Evolutionary conservation across 805 yeast species (phyloP).

Genomic region (Lachancea kluyveri): DNA sequence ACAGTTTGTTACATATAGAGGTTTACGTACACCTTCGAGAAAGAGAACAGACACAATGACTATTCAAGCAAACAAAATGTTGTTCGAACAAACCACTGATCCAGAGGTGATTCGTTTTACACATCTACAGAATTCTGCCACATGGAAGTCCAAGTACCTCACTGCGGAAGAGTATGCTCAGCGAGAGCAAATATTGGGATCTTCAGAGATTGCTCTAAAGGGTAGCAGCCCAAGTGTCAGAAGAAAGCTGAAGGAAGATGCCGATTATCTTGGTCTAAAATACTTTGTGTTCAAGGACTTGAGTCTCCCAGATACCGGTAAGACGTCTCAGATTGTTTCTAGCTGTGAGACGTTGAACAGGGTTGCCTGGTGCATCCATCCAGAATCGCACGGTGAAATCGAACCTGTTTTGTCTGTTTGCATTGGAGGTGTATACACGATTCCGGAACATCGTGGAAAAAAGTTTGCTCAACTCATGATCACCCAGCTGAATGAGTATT

Average conservation of each 20-base stretch:
- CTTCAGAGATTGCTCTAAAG: constrained; percentile 22
- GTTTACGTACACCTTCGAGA: not conserved
- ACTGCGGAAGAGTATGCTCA: constrained; percentile 32
- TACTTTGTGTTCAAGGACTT: constrained; percentile 32
- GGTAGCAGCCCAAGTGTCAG: constrained; percentile 11
- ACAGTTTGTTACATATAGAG: not conserved
- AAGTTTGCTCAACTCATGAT: constrained; percentile 53
- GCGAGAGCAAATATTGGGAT: constrained; percentile 32
- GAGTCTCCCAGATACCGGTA: constrained; percentile 16
- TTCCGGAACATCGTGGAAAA: constrained; percentile 40
- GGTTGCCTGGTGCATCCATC: constrained; percentile 28
- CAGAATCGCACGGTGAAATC: constrained; percentile 20
- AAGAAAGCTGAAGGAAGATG: constrained; percentile 12
- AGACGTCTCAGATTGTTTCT: constrained; percentile 33
- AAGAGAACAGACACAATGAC: constrained; percentile 1
- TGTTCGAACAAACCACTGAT: constrained; percentile 22
- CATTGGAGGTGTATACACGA: constrained; percentile 58
- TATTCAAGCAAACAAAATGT: constrained; percentile 5
- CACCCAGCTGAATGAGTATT: constrained; percentile 27
- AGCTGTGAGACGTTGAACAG: constrained; percentile 38
- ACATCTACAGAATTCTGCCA: constrained; percentile 29
- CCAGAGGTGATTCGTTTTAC: constrained; percentile 33
- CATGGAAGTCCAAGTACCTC: constrained; percentile 31
- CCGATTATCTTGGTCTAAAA: constrained; percentile 29
- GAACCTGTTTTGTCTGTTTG: constrained; percentile 33